A percentile compares a stretch with the other conserved stretches of the same genome.
phyloP scores from a whole-genome alignment of 768 basidiomycete genomes.

The Basidioascus undulatus region DNA sequence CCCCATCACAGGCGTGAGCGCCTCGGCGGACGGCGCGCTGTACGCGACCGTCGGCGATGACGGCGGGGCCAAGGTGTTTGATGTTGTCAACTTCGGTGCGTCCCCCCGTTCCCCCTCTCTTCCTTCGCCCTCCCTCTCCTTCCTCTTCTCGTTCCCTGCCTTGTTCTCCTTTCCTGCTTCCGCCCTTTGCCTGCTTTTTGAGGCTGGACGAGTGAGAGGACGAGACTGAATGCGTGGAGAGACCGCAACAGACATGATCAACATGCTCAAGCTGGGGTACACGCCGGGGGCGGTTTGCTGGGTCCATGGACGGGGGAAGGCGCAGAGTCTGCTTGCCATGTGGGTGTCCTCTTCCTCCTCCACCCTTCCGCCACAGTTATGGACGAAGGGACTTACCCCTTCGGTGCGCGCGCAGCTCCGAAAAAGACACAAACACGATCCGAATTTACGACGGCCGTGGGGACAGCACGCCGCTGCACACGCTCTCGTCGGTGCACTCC shows the following conservation, averaged over 20 bases:
- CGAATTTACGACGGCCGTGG: slow-evolving; percentile 84
- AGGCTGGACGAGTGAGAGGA: no score
- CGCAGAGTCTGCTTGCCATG: slow-evolving; percentile 70
- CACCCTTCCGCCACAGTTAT: neutral
- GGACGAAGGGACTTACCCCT: slow-evolving; percentile 4
- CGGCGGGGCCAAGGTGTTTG: slow-evolving; percentile 80
- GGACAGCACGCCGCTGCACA: slow-evolving; percentile 48
- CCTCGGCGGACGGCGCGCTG: slow-evolving; percentile 71
- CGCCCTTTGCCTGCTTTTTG: neutral
- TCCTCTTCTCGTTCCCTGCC: neutral
- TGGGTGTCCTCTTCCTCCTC: slow-evolving; percentile 20
- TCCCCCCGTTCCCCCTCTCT: no score
- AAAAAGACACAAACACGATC: slow-evolving; percentile 45
- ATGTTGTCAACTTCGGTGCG: slow-evolving; percentile 91
- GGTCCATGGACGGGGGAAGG: slow-evolving; percentile 76
- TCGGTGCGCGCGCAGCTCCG: slow-evolving; percentile 61
- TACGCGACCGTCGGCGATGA: slow-evolving; percentile 84
- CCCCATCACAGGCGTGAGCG: slow-evolving; percentile 52
- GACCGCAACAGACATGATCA: slow-evolving; percentile 86
- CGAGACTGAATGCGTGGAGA: no score
- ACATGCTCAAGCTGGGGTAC: slow-evolving; percentile 75
- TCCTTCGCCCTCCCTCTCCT: neutral
- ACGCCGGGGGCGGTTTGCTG: slow-evolving; percentile 76
- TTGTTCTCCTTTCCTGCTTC: no score
- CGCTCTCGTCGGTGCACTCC: slow-evolving; percentile 52